Percentiles rank a stretch among this genome's conserved stretches.
phyloP scores from a whole-genome alignment of 1,284 basidiomycete species.

The Tetrapyrgos nigripes region DNA sequence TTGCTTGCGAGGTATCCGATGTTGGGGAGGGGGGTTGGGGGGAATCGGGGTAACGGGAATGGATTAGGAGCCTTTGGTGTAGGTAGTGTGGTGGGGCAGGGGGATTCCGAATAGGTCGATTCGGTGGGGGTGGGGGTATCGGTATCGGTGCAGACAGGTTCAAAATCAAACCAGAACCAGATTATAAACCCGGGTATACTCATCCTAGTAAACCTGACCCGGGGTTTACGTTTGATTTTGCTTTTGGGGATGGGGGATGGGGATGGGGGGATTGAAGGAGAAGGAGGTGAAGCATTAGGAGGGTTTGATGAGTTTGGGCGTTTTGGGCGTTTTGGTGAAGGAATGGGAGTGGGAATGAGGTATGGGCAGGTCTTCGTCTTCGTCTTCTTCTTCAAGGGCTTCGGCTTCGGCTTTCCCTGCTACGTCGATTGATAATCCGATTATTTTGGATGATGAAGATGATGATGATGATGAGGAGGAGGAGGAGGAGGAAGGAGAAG shows the following conservation, averaged over 20 bases:
- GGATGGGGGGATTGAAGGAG: background rate
- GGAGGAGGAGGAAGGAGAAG: background rate
- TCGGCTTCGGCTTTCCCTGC: slow-evolving; percentile 33
- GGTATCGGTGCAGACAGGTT: slow-evolving; percentile 8
- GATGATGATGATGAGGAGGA: too few species aligned
- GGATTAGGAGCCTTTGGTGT: too few species aligned
- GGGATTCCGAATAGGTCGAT: too few species aligned
- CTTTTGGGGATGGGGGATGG: slow-evolving; percentile 26
- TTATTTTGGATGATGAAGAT: slow-evolving; percentile 42
- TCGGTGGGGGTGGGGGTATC: slow-evolving; percentile 8
- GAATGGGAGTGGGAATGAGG: slow-evolving; percentile 12
- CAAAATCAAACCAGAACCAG: slow-evolving; percentile 32
- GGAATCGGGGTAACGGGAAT: too few species aligned
- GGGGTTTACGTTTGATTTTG: slow-evolving; percentile 73
- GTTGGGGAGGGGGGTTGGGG: slow-evolving; percentile 4
- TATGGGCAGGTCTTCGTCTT: background rate
- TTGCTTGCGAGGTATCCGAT: background rate
- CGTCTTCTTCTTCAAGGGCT: too few species aligned
- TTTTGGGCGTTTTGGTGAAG: too few species aligned
- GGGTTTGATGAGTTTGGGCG: too few species aligned
- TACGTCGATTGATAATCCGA: slow-evolving; percentile 37
- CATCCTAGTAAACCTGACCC: slow-evolving; percentile 58
- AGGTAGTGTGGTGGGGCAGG: too few species aligned
- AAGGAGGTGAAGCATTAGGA: slow-evolving; percentile 24
- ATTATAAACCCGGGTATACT: slow-evolving; percentile 67